Evolutionary conservation across 129 eudicot species (phyloP), one percentile per base, ranked within the genome.

Genomic region (Arctium minus): DNA sequence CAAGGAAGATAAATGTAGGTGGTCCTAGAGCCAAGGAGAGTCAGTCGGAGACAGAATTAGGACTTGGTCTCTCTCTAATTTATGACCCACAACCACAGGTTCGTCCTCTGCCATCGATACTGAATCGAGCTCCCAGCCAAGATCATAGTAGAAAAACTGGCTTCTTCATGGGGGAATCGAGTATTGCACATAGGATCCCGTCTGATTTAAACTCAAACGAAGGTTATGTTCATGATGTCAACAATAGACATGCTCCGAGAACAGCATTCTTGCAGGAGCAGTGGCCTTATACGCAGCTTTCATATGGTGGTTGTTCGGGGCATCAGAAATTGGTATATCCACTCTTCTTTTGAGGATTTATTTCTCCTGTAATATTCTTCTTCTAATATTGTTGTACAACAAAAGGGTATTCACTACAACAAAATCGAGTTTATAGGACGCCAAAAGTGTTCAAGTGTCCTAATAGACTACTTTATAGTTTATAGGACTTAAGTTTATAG

Each of bases 41-140:
- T 46, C 87, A 64, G 74, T 69, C 83, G n/a, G 83, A 77, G 1
- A 42, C 73, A 3, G 89, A 78, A 33, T 77, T 88, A 15, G 90
- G 88, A 31, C 89, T 89, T 31, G 91, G 86, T 81, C 91, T 88
- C 46, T 89, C 93, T 3, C 81, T 91, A n/a, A 89, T 85, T 32
- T 81, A 90, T 73, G 88, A 60, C 40, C 35, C 83, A 64, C 76
- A 64, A 31, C 70, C 83, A 0, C 83, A 75, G 11, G 48, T 74
- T 73, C 27, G 46, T n/a, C 33, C 64, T 36, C 46, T 68, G 6
- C 70, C 29, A 17, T 81, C 76, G 3, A 13, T 73, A 32, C 81
- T 17, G 74, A 85, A 81, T 77, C 70, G 70, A 74, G 80, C 76
- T 15, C 76, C 60, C 1, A 64, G 7, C 70, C 84, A 81, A 37